phyloP scores from a whole-genome alignment of 2,329 filamentous ascomycete species.

The Ciborinia camelliae region DNA sequence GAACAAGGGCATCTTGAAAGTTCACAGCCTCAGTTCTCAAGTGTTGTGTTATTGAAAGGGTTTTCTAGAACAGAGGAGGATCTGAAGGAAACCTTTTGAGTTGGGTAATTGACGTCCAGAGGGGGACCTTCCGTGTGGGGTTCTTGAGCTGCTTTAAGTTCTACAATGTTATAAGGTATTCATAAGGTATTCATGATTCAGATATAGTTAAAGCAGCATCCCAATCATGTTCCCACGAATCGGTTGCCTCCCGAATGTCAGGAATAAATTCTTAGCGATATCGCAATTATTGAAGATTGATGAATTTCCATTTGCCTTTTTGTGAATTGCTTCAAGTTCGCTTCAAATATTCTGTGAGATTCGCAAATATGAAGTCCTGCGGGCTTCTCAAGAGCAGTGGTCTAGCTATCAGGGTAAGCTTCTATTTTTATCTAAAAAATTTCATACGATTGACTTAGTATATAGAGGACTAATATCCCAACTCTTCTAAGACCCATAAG shows the following conservation, averaged over 20 bases:
- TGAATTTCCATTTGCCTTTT: constrained; percentile 10
- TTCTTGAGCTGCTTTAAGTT: constrained; percentile 10
- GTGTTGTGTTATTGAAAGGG: neutral
- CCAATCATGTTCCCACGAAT: neutral
- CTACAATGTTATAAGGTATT: neutral
- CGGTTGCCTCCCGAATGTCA: constrained; percentile 5
- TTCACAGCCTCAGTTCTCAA: neutral
- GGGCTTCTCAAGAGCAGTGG: constrained; percentile 36
- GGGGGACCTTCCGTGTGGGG: neutral
- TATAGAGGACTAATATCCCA: constrained; percentile 23
- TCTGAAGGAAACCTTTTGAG: neutral
- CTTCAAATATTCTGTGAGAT: neutral
- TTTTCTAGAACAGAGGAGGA: neutral
- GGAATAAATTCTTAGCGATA: constrained; percentile 14
- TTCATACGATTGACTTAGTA: constrained; percentile 25
- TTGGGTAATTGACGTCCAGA: neutral
- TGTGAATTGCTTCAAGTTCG: neutral
- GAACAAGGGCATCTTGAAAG: neutral
- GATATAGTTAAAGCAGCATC: constrained; percentile 1
- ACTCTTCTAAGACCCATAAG: constrained; percentile 24
- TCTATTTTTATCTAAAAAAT: constrained; percentile 24
- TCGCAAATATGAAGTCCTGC: constrained; percentile 30
- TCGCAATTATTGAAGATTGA: constrained; percentile 15
- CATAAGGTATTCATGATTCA: neutral
- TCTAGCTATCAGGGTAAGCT: constrained; percentile 35